Evolutionary conservation across 2,329 filamentous ascomycete genomes (phyloP).

Genomic region (Cladosporium sp.): DNA sequence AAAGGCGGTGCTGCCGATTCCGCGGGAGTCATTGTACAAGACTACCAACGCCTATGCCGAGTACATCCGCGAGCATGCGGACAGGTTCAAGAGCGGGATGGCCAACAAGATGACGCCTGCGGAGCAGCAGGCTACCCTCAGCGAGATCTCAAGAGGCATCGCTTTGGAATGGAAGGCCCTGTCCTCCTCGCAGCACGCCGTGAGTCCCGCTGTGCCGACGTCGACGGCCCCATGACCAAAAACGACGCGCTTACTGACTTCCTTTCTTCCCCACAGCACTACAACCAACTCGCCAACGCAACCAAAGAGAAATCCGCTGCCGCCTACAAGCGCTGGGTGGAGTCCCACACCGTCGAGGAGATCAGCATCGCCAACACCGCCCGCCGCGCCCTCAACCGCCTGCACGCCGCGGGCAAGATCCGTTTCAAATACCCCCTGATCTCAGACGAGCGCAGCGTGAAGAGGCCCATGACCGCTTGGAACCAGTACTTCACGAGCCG

Average conservation of each 20-base stretch:
- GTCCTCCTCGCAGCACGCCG: conserved; percentile 18
- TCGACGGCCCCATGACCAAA: not conserved
- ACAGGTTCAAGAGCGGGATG: no score
- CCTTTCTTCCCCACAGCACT: conserved; percentile 37
- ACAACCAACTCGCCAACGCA: conserved; percentile 45
- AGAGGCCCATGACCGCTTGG: conserved; percentile 36
- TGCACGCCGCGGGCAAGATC: conserved; percentile 4
- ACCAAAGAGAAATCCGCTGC: conserved; percentile 39
- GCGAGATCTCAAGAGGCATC: conserved; percentile 34
- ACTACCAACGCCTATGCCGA: conserved; percentile 20
- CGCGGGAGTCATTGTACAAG: not conserved
- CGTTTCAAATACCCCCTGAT: conserved; percentile 30
- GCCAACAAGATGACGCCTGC: no score
- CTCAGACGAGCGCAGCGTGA: conserved; percentile 50
- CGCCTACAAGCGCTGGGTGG: conserved; percentile 49
- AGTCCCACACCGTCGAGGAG: conserved; percentile 48
- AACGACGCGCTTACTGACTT: conserved; percentile 20
- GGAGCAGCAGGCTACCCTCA: no score
- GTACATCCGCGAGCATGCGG: conserved; percentile 19
- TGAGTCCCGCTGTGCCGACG: no score
- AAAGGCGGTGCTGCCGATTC: conserved; percentile 33
- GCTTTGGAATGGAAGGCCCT: conserved; percentile 43
- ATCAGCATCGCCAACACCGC: conserved; percentile 56
- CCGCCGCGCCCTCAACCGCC: conserved; percentile 34
- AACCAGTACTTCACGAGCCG: conserved; percentile 43